Evolutionary conservation across 1,284 basidiomycete species (phyloP), one percentile per base, ranked within the genome.

Genomic region (Ustilago cynodontis): DNA sequence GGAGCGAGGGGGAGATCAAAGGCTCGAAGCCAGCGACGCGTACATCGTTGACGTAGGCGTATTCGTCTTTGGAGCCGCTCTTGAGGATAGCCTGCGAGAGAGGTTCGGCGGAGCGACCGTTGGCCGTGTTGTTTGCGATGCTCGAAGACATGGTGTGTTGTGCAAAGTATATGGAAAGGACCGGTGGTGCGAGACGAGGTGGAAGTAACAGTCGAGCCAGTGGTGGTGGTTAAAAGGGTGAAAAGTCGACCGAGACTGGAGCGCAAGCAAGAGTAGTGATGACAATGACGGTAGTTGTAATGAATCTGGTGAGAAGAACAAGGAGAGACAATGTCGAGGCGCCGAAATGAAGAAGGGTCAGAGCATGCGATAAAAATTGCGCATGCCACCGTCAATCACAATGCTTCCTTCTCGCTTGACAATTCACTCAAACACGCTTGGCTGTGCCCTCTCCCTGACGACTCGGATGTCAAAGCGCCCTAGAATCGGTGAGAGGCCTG

Each of bases 21-120:
- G 83, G 84, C 69, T 85, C 83, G 61, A 84, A 85, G 39, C 83
- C 84, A 29, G 83, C 77, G 41, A 85, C 83, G 31, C 80, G 82
- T 13, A 77, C 76, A 59, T 85, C 79, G 65, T 84, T 80, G 33
- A 72, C 61, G 65, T 83, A 85, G 61, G 62, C 71, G 67, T 51
- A 77, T 22, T 72, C 74, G 26, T 72, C 66, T 50, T 62, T 61
- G 59, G 59, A 58, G 35, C 65, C 61, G 47, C 26, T 26, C 26
- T 57, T 29, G 20, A 35, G 65, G 31, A 77, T 66, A 29, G 70
- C 66, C 39, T 77, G 59, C 8, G 74, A 64, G 37, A 77, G 74
- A 13, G 74, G 74, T 45, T 72, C 63, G 31, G 74, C 74, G 24
- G 62, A 31, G 35, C 66, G 70, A 31, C 74, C 74, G 58, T 77